A percentile compares a stretch with the other conserved stretches of the same genome.
These are phyloP conservation scores for Camellia lanceoleosa DNA, from an alignment of 148 eudicot genomes.

Conservation along the genomic window DNA sequence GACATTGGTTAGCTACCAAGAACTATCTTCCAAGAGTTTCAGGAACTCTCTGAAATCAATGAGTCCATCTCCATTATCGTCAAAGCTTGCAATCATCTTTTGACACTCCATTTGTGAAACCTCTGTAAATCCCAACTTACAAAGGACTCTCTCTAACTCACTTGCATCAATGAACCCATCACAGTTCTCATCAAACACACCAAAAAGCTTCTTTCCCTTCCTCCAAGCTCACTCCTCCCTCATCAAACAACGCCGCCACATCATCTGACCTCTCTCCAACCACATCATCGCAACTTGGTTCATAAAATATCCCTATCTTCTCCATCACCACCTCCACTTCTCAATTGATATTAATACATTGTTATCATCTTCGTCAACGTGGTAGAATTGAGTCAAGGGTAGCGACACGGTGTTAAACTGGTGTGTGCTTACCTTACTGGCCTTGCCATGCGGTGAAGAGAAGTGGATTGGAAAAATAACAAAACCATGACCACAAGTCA, in stretches of 20 bases:
- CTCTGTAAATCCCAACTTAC: constrained; percentile 30
- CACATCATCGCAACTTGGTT: constrained; percentile 13
- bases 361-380: background rate
- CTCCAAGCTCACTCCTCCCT: constrained; percentile 39
- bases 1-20: background rate
- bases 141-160: constrained; percentile 41
- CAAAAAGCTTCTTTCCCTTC: constrained; percentile 50
- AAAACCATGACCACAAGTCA: constrained; percentile 10
- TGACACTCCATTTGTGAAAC: constrained; percentile 29
- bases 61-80: constrained; percentile 39
- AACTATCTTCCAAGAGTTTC: constrained; percentile 31
- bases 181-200: constrained; percentile 49
- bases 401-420: too few relatives aligned
- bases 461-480: background rate
- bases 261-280: background rate
- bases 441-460: background rate
- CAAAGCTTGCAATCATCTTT: constrained; percentile 44
- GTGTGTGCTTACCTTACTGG: background rate
- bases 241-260: constrained; percentile 32
- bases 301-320: constrained; percentile 21
- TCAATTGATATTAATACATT: background rate
- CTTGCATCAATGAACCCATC: constrained; percentile 60
- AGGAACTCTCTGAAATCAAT: constrained; percentile 45
- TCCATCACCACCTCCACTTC: constrained; percentile 37
- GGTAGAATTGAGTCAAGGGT: background rate